These are phyloP conservation scores for Astrothelium subdiscretum DNA, from an alignment of 495 filamentous ascomycete species.

Conservation along the genomic window DNA sequence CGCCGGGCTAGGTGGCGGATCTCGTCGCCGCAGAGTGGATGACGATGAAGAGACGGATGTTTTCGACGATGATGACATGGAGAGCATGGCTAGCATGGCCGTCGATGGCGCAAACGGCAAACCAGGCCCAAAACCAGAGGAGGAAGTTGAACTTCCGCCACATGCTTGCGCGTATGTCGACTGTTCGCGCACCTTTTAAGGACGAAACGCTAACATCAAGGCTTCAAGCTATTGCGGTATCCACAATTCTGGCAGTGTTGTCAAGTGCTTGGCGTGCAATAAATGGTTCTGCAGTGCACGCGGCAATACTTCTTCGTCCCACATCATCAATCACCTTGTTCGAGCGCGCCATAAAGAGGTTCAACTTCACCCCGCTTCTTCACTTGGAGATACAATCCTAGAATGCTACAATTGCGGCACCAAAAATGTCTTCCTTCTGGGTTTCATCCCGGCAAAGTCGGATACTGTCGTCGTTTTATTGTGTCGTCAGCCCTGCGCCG, in stretches of 20 bases:
- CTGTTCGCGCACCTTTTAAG: not conserved
- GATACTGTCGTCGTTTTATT: conserved; percentile 96
- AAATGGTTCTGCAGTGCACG: conserved; percentile 99
- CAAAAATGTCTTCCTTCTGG: conserved; percentile 98
- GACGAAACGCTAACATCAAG: not conserved
- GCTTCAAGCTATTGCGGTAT: conserved; percentile 82
- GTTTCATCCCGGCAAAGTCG: conserved; percentile 98
- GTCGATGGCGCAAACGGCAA: conserved; percentile 63
- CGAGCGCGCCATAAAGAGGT: conserved; percentile 98
- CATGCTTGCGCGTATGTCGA: conserved; percentile 98
- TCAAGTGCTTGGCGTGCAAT: conserved; percentile 88
- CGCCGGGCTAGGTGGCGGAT: conserved; percentile 43
- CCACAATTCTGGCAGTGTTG: conserved; percentile 86
- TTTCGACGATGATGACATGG: conserved; percentile 77
- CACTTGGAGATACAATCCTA: conserved; percentile 91
- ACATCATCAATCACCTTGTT: conserved; percentile 97
- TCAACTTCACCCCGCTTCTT: conserved; percentile 85
- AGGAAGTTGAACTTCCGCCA: conserved; percentile 83
- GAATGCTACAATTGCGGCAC: conserved; percentile 99
- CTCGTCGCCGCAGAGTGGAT: conserved; percentile 58
- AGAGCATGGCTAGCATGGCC: conserved; percentile 80
- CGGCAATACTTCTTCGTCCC: conserved; percentile 90
- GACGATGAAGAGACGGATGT: conserved; percentile 80
- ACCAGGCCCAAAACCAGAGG: conserved; percentile 49
- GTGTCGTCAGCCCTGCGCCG: conserved; percentile 91